Evolutionary conservation across 2,329 filamentous ascomycete species (phyloP).

Genomic region (Fusarium odoratissimum): DNA sequence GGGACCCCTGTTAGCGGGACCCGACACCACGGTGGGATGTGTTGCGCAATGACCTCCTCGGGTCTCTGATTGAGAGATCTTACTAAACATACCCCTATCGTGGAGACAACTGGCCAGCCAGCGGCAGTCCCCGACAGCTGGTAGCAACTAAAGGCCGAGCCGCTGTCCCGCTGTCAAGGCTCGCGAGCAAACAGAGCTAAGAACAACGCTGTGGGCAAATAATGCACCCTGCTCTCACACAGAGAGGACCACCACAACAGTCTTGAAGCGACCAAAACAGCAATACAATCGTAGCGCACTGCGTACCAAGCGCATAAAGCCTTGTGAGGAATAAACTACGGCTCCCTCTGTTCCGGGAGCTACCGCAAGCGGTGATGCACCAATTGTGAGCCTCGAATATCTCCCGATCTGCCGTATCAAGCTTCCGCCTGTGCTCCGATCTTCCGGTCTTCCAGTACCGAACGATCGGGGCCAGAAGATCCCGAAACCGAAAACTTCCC

Average conservation of each 20-base stretch:
- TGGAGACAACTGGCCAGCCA: neutral
- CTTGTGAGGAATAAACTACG: neutral
- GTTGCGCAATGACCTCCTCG: slow-evolving; percentile 32
- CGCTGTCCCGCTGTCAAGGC: slow-evolving; percentile 30
- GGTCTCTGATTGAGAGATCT: neutral
- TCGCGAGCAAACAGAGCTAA: slow-evolving; percentile 12
- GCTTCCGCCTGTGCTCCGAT: slow-evolving; percentile 14
- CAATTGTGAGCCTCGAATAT: slow-evolving; percentile 1
- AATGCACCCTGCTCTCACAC: slow-evolving; percentile 22
- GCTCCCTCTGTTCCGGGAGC: slow-evolving; percentile 4
- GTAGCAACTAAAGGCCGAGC: slow-evolving; percentile 22
- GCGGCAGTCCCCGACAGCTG: slow-evolving; percentile 3
- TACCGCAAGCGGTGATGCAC: slow-evolving; percentile 7
- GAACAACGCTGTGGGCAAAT: slow-evolving; percentile 25
- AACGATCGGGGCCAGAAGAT: slow-evolving; percentile 9
- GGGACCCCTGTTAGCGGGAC: slow-evolving; percentile 26
- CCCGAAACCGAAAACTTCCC: slow-evolving; percentile 11
- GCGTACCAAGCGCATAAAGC: slow-evolving; percentile 11
- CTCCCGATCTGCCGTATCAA: neutral
- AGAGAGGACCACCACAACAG: neutral
- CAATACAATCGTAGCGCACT: slow-evolving; percentile 1
- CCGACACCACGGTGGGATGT: slow-evolving; percentile 38
- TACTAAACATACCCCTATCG: neutral
- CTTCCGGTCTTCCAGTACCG: slow-evolving; percentile 7
- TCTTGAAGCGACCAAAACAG: slow-evolving; percentile 3